These are phyloP conservation scores for Phanerochaete carnosa DNA, from an alignment of 768 basidiomycete species.

Conservation along the genomic window DNA sequence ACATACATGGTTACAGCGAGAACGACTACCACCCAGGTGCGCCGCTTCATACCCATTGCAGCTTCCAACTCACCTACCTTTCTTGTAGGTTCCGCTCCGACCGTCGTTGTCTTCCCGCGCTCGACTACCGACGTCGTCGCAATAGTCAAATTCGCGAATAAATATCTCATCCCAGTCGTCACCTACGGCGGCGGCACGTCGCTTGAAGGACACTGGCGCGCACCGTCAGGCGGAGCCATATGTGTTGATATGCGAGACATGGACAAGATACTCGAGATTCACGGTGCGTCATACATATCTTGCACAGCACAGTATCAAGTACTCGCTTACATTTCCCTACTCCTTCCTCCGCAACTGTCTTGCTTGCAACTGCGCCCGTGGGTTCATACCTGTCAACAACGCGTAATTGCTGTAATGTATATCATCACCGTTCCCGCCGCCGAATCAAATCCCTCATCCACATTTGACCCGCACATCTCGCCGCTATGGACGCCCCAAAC, in stretches of 20 bases:
- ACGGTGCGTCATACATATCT: constrained; percentile 31
- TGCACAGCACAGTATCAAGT: neutral
- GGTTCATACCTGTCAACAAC: too few species aligned
- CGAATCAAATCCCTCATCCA: too few species aligned
- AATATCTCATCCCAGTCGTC: constrained; percentile 71
- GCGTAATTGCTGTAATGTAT: too few species aligned
- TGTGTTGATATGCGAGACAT: constrained; percentile 66
- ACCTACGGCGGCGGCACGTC: constrained; percentile 86
- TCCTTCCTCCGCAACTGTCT: too few species aligned
- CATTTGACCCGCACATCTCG: too few species aligned
- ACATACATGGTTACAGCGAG: constrained; percentile 61
- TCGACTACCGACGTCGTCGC: constrained; percentile 82
- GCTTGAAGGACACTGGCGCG: constrained; percentile 83
- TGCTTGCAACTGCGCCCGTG: too few species aligned
- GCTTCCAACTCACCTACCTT: neutral
- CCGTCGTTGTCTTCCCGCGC: constrained; percentile 51
- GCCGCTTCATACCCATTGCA: constrained; percentile 27
- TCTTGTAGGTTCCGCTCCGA: constrained; percentile 19
- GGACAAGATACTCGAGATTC: constrained; percentile 60
- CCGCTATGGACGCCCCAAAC: too few species aligned
- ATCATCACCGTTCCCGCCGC: too few species aligned
- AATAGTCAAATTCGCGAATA: constrained; percentile 71
- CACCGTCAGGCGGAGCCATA: constrained; percentile 48
- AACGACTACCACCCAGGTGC: constrained; percentile 65
- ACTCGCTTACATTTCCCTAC: too few species aligned